Base-by-base conservation (phyloP, 495 filamentous ascomycete species). In the Rhizodiscina lignyota region DNA sequence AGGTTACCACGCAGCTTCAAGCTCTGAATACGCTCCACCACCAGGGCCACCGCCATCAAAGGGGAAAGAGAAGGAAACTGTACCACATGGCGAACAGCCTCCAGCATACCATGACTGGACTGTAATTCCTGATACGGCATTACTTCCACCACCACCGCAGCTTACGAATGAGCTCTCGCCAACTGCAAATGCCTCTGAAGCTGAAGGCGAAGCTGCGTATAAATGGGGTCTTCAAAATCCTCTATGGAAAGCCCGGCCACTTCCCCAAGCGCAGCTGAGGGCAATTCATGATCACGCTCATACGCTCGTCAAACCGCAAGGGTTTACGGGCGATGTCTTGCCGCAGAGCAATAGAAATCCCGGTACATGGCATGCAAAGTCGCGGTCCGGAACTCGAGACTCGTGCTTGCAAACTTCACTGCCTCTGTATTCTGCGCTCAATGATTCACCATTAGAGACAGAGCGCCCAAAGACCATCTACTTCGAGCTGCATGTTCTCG, bases 111-210 rank as follows among this genome's bases (percentile, higher is more conserved):
- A 91, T 50, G 79, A 85, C 61, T 91, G 83, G 84, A 63, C 70
- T 18, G 64, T 72, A 4, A 72, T 91, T 8, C 81, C 80, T 2
- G 84, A 93, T 52, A 89, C 70, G 18, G 59, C 82, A 1, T 65
- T 74, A 23, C 75, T 93, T 33, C 84, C 84, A 0, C 87, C 87
- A 1, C 83, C 87, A 0, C 85, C 87, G 2, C 58, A 65, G 30
- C 56, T 85, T 40, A 70, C 73, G 24, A 70, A 75, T 46, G 68
- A 77, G 30, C 50, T 43, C 27, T 87, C 81, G 13, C 70, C 70
- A 3, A 67, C 77, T 1, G 77, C 74, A 41, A 94, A 94, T 60
- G 78, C 86, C 4, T 71, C 71, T 11, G 58, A 57, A 22, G 60
- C 60, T 21, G 74, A 85, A 40, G 77, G 79, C 43, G 67, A 82